phyloP scores from a whole-genome alignment of 225 moss, liverwort and hornwort species.

The Anthoceros angustus region DNA sequence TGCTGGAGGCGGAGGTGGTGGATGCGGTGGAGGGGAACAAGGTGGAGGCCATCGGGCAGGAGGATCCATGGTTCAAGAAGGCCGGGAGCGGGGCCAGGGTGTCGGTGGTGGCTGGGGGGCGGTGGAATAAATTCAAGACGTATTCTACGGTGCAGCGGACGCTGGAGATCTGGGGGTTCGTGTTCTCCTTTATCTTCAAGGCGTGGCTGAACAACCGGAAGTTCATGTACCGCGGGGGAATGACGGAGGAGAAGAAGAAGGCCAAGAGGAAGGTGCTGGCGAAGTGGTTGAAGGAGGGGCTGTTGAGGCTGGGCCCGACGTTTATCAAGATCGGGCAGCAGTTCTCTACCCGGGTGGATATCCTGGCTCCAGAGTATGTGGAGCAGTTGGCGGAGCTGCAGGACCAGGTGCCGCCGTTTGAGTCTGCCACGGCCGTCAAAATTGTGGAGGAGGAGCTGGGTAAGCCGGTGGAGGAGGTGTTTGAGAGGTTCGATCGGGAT shows the following conservation, averaged over 20 bases:
- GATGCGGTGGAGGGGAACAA: conserved; percentile 14
- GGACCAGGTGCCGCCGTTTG: conserved; percentile 99
- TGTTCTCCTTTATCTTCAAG: conserved; percentile 55
- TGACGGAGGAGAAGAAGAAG: conserved; percentile 69
- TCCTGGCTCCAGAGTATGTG: conserved; percentile 88
- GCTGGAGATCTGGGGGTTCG: conserved; percentile 90
- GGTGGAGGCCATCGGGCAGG: conserved; percentile 55
- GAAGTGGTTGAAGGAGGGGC: conserved; percentile 89
- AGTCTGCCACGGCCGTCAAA: conserved; percentile 57
- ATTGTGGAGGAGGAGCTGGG: conserved; percentile 90
- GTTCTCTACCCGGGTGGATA: conserved; percentile 94
- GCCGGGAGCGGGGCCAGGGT: conserved; percentile 25
- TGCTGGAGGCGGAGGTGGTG: neutral
- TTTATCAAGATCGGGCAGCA: conserved; percentile 99
- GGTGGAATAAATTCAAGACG: conserved; percentile 95
- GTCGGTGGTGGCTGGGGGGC: conserved; percentile 70
- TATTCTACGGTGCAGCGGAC: conserved; percentile 87
- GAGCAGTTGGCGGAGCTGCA: conserved; percentile 89
- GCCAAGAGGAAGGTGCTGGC: conserved; percentile 60
- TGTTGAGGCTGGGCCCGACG: conserved; percentile 85
- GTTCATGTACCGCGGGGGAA: conserved; percentile 82
- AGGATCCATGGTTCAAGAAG: conserved; percentile 90
- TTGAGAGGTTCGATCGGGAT: conserved; percentile 79
- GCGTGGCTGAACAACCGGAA: conserved; percentile 86
- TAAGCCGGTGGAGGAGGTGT: conserved; percentile 55